Evolutionary conservation across 768 basidiomycete species (phyloP), one percentile per base, ranked within the genome.

Genomic region (Lyophyllum semitale): DNA sequence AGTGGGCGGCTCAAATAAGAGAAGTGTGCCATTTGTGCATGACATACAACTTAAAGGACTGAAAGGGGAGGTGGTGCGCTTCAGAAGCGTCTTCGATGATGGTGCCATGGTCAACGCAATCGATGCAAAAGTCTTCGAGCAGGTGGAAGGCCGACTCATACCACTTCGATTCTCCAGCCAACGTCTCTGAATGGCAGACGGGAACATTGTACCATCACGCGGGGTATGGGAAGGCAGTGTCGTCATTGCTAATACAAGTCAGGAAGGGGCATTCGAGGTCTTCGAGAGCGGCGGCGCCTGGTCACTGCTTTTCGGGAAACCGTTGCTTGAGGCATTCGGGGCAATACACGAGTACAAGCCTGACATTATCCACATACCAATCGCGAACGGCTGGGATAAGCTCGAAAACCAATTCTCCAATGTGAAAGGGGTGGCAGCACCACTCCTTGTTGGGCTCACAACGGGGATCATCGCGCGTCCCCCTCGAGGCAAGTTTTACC

Each of bases 281-380:
- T 51, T 51, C 48, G 33, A 64, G 38, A 68, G 70, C n/a, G 49
- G 63, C 0, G 65, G 64, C 0, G 61, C 61, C n/a, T 70, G 67
- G 67, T 42, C 46, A 8, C 37, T 71, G 18, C 48, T 71, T 0
- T 60, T 73, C 18, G 66, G 71, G 20, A 73, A 73, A 55, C 70
- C 66, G 1, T 46, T 66, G 3, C 58, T 72, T 0, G 46, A 59
- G 33, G 32, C 20, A 17, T 66, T 71, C 43, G 8, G 53, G 8
- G 66, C 63, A 13, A 37, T 65, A 2, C 71, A 71, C 25, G 59
- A 71, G 33, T 71, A 70, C 25, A 38, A 20, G 3, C 22, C 41
- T 8, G 60, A 65, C 30, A 48, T 32, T 11, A 49, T 66, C n/a
- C 30, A 45, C 15, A 26, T 56, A 27, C 56, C 40, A 46, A 46